Evolutionary conservation across 2,329 filamentous ascomycete genomes (phyloP), one percentile per base, ranked within the genome.

Genomic region (Trichoderma arundinaceum): DNA sequence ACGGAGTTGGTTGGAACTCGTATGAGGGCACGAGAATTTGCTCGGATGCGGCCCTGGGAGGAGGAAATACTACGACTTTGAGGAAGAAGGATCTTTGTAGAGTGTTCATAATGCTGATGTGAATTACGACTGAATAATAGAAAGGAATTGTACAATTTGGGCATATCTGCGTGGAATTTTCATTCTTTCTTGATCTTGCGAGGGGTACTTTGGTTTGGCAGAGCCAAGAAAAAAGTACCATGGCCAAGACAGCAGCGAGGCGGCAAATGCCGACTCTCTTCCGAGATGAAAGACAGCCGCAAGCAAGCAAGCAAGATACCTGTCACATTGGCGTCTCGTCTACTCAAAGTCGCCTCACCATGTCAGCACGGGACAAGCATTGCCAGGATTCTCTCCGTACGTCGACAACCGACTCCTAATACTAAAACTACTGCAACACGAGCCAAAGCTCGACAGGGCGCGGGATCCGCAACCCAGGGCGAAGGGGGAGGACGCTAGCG

Each of bases 1-100:
- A 77, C 73, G 77, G 77, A 77, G 77, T 79, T 79, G 75, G 75
- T 67, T 65, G 76, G 72, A 65, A 60, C 66, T 54, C 41, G 66
- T 61, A 65, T 60, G 65, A 66, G 65, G 65, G 65, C 65, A 66
- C 61, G 48, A 54, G 46, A 28, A 19, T 53, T 65, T 59, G 48
- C 46, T 59, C 54, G 48, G 38, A 59, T 60, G 53, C 56, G 64
- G 56, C 54, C 64, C 57, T 66, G 43, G 49, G 49, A n/a, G 49
- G 60, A 38, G 13, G 38, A 52, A 61, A 56, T 43, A 60, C 57
- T 41, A 66, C 19, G 4, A 28, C 41, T 44, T 57, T 61, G 64
- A 53, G 49, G 64, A 61, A 33, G 41, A 49, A 35, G 44, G 12
- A 49, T 66, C 41, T 59, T 61, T 66, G 64, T 66, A 66, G 64